A percentile compares a stretch with the other conserved stretches of the same genome.
Conservation (phyloP, 345 rosid species). For the Bruguiera sexangula region DNA sequence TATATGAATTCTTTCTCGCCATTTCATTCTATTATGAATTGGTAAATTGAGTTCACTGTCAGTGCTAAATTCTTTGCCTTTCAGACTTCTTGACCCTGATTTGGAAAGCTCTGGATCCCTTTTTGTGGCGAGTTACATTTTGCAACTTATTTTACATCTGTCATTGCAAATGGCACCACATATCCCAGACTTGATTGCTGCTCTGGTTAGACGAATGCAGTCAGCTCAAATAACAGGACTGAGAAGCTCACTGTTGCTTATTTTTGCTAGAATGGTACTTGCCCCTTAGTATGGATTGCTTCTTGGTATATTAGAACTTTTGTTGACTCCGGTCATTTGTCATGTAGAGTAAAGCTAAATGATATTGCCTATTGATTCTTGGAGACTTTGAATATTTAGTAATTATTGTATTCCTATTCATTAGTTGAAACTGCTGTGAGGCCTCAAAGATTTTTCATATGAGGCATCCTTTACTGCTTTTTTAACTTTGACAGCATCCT, state of each 20-base stretch:
- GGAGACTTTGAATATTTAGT: not conserved
- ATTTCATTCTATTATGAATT: no score
- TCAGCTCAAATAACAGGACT: slow-evolving; percentile 73
- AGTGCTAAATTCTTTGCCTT: slow-evolving; percentile 19
- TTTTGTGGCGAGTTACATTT: slow-evolving; percentile 78
- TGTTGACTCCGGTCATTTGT: not conserved
- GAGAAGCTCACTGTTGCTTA: slow-evolving; percentile 72
- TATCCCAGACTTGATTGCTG: slow-evolving; percentile 64
- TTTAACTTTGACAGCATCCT: no score
- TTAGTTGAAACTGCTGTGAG: not conserved
- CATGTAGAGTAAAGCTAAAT: not conserved
- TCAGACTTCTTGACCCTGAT: slow-evolving; percentile 88
- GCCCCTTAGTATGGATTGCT: not conserved
- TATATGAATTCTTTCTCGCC: no score
- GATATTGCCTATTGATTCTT: not conserved
- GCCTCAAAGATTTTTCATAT: not conserved
- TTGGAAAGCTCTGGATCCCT: slow-evolving; percentile 93
- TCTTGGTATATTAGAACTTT: not conserved
- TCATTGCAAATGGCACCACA: slow-evolving; percentile 85
- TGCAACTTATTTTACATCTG: slow-evolving; percentile 91
- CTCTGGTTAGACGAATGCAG: slow-evolving; percentile 85
- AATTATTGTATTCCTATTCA: not conserved
- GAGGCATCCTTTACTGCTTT: no score
- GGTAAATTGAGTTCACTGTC: not conserved
- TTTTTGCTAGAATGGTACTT: slow-evolving; percentile 90